Evolutionary conservation across 2,329 filamentous ascomycete genomes (phyloP).

Genomic region (Aureobasidium subglaciale): DNA sequence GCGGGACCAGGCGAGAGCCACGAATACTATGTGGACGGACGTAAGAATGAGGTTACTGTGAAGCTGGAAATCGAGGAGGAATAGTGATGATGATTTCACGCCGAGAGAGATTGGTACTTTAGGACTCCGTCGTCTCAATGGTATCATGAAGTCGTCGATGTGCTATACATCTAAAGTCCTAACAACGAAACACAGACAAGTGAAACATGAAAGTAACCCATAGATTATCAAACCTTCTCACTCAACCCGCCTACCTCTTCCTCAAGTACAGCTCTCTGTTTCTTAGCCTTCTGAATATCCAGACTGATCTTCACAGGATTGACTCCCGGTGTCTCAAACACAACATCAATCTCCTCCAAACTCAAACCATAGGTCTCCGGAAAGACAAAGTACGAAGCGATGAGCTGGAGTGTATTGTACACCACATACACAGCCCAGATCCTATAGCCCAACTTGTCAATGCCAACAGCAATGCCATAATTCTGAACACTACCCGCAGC

Average conservation of each 20-base stretch:
- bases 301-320: conserved; percentile 38
- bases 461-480: conserved; percentile 43
- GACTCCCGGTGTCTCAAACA: conserved; percentile 45
- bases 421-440: conserved; percentile 46
- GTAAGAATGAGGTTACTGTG: too few species aligned
- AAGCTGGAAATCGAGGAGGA: too few species aligned
- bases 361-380: conserved; percentile 45
- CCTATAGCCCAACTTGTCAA: conserved; percentile 43
- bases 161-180: too few species aligned
- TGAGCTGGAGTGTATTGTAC: conserved; percentile 44
- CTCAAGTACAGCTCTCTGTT: conserved; percentile 16
- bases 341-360: conserved; percentile 52
- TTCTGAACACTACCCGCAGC: conserved; percentile 38
- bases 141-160: too few species aligned
- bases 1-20: too few species aligned
- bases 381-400: conserved; percentile 44
- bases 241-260: background rate
- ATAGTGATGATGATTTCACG: too few species aligned
- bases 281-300: conserved; percentile 28
- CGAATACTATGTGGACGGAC: too few species aligned
- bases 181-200: too few species aligned
- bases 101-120: too few species aligned
- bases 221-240: background rate
- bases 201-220: too few species aligned
- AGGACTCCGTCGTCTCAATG: too few species aligned